phyloP scores from a whole-genome alignment of 2,329 filamentous ascomycete species.

The Cladophialophora chaetospira region DNA sequence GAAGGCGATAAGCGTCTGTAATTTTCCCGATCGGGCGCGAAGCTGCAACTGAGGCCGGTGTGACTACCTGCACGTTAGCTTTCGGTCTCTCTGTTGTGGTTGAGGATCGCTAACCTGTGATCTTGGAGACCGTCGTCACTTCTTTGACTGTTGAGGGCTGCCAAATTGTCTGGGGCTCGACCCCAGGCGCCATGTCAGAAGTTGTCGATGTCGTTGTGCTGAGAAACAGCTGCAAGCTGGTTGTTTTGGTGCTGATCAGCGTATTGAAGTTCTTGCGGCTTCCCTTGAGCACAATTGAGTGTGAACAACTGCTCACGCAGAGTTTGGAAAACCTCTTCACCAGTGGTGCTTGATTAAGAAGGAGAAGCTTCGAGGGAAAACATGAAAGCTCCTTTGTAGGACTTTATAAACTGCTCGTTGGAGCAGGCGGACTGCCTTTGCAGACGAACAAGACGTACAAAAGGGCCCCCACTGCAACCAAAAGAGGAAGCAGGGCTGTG shows the following conservation, averaged over 20 bases:
- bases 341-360: not conserved
- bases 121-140: not conserved
- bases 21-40: slow-evolving; percentile 2
- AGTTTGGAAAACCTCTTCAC: too few relatives aligned
- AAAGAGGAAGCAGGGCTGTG: not conserved
- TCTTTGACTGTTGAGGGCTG: not conserved
- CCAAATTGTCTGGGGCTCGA: not conserved
- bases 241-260: too few relatives aligned
- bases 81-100: not conserved
- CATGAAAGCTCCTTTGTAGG: not conserved
- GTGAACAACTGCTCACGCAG: too few relatives aligned
- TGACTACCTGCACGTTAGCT: not conserved
- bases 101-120: slow-evolving; percentile 1
- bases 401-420: not conserved
- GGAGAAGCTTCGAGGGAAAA: not conserved
- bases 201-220: not conserved
- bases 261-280: too few relatives aligned
- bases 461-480: slow-evolving; percentile 3
- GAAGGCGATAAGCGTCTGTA: slow-evolving; percentile 15
- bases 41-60: not conserved
- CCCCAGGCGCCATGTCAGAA: not conserved
- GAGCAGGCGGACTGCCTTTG: not conserved
- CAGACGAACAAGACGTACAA: not conserved
- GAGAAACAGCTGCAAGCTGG: not conserved
- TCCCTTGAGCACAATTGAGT: too few relatives aligned